Conservation (phyloP, 148 eudicot species). For the Amaranthus palmeri region DNA sequence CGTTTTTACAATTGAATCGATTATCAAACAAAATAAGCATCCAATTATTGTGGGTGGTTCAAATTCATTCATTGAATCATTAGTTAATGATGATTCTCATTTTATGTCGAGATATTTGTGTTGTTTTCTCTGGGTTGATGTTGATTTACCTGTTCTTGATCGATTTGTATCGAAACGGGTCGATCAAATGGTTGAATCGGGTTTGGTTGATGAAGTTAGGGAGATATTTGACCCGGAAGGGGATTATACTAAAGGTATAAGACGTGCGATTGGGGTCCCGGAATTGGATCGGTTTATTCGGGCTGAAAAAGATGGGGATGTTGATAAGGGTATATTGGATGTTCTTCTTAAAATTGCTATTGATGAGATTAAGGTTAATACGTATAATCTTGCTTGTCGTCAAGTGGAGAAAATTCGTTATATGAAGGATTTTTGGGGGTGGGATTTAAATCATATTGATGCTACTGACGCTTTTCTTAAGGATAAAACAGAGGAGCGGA, state of each 20-base stretch:
- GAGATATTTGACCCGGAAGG: constrained; percentile 38
- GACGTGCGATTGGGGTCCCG: constrained; percentile 87
- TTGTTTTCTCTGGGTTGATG: constrained; percentile 79
- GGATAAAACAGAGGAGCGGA: constrained; percentile 27
- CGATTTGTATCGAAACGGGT: constrained; percentile 63
- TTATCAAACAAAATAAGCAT: constrained; percentile 39
- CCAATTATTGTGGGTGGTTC: constrained; percentile 96
- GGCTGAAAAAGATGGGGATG: constrained; percentile 27
- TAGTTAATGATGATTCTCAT: constrained; percentile 52
- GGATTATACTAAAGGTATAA: constrained; percentile 51
- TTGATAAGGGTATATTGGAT: constrained; percentile 27
- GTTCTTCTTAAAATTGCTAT: constrained; percentile 48
- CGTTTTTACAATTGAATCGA: constrained; percentile 44
- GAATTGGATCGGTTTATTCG: constrained; percentile 55
- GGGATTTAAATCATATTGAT: constrained; percentile 60
- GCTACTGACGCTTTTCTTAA: constrained; percentile 61
- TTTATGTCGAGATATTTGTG: constrained; percentile 56
- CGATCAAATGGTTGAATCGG: constrained; percentile 56
- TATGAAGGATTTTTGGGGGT: constrained; percentile 49
- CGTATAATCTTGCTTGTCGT: constrained; percentile 48
- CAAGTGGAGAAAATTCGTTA: constrained; percentile 60
- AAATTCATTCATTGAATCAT: constrained; percentile 66
- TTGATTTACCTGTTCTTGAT: constrained; percentile 46
- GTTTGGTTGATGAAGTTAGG: constrained; percentile 63
- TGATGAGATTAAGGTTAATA: constrained; percentile 58